Conservation (phyloP, 208 protist species). For the Trypanosoma caninum region DNA sequence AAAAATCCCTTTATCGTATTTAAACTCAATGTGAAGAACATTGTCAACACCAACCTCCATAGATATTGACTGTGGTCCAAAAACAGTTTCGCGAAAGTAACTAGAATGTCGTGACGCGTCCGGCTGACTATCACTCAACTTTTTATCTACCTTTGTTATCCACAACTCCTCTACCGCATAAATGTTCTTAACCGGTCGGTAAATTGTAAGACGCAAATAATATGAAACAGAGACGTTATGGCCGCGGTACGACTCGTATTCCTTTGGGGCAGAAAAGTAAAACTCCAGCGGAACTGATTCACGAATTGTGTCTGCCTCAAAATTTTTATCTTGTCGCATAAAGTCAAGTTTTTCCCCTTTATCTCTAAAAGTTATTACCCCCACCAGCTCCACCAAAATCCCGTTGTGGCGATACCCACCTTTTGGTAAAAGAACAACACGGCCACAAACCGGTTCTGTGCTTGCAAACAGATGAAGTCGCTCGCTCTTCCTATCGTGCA, state of each 20-base stretch:
- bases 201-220: constrained; percentile 54
- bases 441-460: constrained; percentile 52
- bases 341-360: constrained; percentile 44
- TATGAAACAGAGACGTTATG: constrained; percentile 68
- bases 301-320: constrained; percentile 62
- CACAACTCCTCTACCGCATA: constrained; percentile 60
- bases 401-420: constrained; percentile 67
- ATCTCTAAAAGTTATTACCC: constrained; percentile 35
- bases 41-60: constrained; percentile 90
- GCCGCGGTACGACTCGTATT: constrained; percentile 84
- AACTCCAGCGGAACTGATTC: constrained; percentile 57
- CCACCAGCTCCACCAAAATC: constrained; percentile 67
- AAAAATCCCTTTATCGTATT: constrained; percentile 81
- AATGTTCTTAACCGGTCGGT: constrained; percentile 67
- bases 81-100: constrained; percentile 77
- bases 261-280: constrained; percentile 62
- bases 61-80: constrained; percentile 48
- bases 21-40: constrained; percentile 90
- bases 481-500: constrained; percentile 41
- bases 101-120: constrained; percentile 53
- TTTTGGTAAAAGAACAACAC: constrained; percentile 50
- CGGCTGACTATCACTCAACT: constrained; percentile 36
- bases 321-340: constrained; percentile 63
- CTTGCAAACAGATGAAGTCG: constrained; percentile 50
- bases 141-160: constrained; percentile 62